These are phyloP conservation scores for Omphalotus guepiniiformis DNA, from an alignment of 768 basidiomycete genomes.

Conservation along the genomic window DNA sequence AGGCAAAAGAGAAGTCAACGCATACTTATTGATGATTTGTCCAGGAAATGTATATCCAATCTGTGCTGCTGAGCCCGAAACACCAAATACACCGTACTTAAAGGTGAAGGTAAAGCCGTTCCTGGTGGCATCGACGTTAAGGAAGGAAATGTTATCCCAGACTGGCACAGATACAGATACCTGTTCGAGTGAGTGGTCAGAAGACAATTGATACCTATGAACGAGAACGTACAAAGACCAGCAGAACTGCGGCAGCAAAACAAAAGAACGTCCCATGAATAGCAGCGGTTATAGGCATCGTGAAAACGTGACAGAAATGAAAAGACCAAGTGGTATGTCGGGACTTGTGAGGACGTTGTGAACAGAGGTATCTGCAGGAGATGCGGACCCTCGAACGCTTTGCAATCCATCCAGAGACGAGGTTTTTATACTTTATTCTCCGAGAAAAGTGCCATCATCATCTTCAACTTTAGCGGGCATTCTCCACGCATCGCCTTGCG, in stretches of 20 bases:
- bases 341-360: too few species aligned
- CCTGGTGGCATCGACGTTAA: neutral
- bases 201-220: neutral
- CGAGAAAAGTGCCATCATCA: neutral
- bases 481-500: too few species aligned
- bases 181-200: neutral
- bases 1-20: neutral
- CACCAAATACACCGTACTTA: neutral
- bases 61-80: neutral
- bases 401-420: neutral
- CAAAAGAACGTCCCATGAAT: neutral
- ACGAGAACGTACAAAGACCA: neutral
- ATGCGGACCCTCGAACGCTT: neutral
- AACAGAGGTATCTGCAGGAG: neutral
- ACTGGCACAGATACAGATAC: neutral
- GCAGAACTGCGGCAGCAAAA: neutral
- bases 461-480: too few species aligned
- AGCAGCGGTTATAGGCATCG: neutral
- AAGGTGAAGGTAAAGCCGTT: neutral
- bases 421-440: neutral
- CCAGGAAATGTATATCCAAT: neutral
- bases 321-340: too few species aligned
- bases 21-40: neutral
- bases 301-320: neutral
- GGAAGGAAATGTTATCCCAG: neutral